Conservation (phyloP, 768 basidiomycete species). For the Lactarius hengduanensis region DNA sequence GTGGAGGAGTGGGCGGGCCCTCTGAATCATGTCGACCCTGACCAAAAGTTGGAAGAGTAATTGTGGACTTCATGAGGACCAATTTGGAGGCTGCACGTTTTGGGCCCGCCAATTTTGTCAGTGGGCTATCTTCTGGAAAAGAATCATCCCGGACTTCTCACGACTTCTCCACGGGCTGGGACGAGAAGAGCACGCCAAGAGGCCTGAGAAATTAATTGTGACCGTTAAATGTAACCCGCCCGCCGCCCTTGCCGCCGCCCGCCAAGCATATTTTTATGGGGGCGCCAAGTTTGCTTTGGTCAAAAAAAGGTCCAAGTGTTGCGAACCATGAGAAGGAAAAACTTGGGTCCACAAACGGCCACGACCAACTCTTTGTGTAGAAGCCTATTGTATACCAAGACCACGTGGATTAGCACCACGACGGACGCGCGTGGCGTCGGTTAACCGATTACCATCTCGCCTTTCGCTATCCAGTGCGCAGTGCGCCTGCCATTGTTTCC, state of each 20-base stretch:
- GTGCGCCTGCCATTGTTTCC: conserved; percentile 33
- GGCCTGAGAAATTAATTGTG: not conserved
- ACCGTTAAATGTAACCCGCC: no score
- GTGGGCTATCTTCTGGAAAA: no score
- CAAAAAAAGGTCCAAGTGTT: no score
- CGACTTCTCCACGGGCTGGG: not conserved
- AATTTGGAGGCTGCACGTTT: not conserved
- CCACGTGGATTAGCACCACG: conserved; percentile 11
- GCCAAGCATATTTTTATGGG: no score
- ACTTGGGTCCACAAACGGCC: no score
- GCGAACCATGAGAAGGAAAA: no score
- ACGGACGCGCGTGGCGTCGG: conserved; percentile 10
- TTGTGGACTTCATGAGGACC: not conserved
- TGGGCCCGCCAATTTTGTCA: no score
- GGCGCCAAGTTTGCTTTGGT: no score
- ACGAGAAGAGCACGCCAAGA: not conserved
- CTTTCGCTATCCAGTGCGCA: conserved; percentile 32
- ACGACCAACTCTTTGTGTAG: no score
- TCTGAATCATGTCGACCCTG: not conserved
- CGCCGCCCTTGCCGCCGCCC: no score
- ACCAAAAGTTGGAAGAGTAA: no score
- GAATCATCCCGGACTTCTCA: not conserved
- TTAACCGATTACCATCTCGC: conserved; percentile 2
- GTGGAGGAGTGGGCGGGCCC: no score
- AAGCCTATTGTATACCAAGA: not conserved